These are phyloP conservation scores for Knoxdaviesia proteae DNA, from an alignment of 2,329 filamentous ascomycete species.

Conservation along the genomic window DNA sequence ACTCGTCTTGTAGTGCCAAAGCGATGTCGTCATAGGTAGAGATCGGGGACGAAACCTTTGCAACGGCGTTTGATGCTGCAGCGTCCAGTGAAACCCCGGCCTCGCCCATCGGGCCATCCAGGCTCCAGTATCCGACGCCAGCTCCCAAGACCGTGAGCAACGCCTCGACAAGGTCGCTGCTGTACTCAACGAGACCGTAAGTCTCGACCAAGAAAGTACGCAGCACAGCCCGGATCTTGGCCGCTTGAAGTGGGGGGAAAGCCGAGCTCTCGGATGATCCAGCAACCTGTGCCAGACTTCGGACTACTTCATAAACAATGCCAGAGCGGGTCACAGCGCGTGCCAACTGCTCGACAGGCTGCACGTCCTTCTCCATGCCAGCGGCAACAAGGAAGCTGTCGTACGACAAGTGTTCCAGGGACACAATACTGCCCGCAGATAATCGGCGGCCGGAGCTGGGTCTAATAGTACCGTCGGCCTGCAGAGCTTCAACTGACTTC, in stretches of 20 bases:
- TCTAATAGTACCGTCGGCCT: slow-evolving; percentile 17
- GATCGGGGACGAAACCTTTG: not conserved
- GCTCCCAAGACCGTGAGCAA: slow-evolving; percentile 40
- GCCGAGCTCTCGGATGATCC: slow-evolving; percentile 23
- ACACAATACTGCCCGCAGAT: slow-evolving; percentile 40
- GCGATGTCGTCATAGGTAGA: slow-evolving; percentile 13
- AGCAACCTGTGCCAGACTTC: slow-evolving; percentile 25
- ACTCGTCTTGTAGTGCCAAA: slow-evolving; percentile 29
- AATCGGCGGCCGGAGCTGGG: slow-evolving; percentile 26
- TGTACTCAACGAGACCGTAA: slow-evolving; percentile 48
- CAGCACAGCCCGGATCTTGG: slow-evolving; percentile 41
- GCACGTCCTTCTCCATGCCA: slow-evolving; percentile 27
- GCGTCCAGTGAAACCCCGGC: too few species aligned
- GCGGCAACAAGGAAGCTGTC: slow-evolving; percentile 33
- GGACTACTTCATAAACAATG: slow-evolving; percentile 31
- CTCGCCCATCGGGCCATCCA: not conserved
- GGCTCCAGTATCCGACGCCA: slow-evolving; percentile 8
- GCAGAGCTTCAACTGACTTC: slow-evolving; percentile 34
- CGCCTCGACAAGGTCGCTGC: slow-evolving; percentile 45
- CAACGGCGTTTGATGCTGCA: too few species aligned
- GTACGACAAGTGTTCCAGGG: slow-evolving; percentile 37
- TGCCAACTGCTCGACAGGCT: slow-evolving; percentile 29
- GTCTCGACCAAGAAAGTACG: slow-evolving; percentile 51
- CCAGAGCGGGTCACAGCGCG: slow-evolving; percentile 25
- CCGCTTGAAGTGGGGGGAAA: slow-evolving; percentile 34